phyloP scores from a whole-genome alignment of 2,329 filamentous ascomycete species.

The Talaromyces albobiverticillius region DNA sequence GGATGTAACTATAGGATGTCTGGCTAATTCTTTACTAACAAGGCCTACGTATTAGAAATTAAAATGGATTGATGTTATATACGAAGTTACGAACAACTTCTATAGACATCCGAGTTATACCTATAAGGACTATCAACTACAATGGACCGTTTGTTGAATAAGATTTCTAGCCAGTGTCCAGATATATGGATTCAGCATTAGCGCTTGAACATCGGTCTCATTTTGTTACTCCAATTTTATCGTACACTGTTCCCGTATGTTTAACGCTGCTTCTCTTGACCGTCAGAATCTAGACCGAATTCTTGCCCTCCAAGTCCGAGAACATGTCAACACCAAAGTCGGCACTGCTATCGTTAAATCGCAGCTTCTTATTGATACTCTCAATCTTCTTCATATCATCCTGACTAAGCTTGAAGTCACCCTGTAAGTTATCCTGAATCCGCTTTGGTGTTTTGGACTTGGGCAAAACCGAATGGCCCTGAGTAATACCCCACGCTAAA shows the following conservation, averaged over 20 bases:
- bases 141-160: too few relatives aligned
- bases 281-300: neutral
- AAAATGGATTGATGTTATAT: too few relatives aligned
- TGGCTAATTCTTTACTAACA: too few relatives aligned
- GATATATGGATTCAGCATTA: too few relatives aligned
- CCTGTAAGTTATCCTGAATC: slow-evolving; percentile 44
- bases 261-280: neutral
- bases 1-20: too few relatives aligned
- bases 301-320: slow-evolving; percentile 56
- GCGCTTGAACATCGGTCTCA: too few relatives aligned
- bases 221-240: neutral
- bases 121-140: too few relatives aligned
- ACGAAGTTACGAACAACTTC: too few relatives aligned
- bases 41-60: too few relatives aligned
- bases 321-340: slow-evolving; percentile 60
- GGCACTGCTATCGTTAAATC: slow-evolving; percentile 60
- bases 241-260: neutral
- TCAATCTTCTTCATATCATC: slow-evolving; percentile 59
- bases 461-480: slow-evolving; percentile 52
- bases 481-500: slow-evolving; percentile 53
- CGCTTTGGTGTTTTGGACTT: slow-evolving; percentile 49
- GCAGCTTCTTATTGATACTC: slow-evolving; percentile 57
- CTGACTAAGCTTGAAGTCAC: slow-evolving; percentile 57
- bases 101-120: too few relatives aligned
- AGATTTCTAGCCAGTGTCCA: too few relatives aligned